phyloP scores from a whole-genome alignment of 148 eudicot genomes.

The Talinum fruticosum region DNA sequence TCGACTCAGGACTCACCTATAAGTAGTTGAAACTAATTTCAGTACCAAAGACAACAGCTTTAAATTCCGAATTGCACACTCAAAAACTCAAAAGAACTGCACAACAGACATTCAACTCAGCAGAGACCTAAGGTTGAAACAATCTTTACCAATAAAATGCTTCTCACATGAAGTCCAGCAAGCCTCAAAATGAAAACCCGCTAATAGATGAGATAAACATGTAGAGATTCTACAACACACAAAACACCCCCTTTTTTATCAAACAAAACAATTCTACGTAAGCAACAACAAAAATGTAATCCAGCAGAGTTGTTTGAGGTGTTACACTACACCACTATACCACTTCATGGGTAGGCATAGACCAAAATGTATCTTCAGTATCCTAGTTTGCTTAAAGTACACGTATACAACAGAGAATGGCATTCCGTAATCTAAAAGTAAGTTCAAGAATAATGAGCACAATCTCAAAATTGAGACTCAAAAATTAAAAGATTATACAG shows the following conservation, averaged over 20 bases:
- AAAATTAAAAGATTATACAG: not conserved
- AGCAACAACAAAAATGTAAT: not conserved
- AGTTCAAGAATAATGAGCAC: not conserved
- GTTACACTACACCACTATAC: too few relatives aligned
- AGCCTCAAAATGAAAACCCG: not conserved
- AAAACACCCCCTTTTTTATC: too few relatives aligned
- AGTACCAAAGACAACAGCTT: not conserved
- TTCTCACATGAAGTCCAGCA: not conserved
- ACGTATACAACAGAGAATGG: not conserved
- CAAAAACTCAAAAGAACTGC: not conserved
- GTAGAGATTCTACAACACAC: not conserved
- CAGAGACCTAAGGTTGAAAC: not conserved
- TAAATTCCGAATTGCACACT: not conserved
- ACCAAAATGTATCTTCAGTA: not conserved
- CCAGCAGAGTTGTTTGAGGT: not conserved
- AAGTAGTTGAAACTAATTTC: conserved; percentile 2
- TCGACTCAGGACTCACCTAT: conserved; percentile 77
- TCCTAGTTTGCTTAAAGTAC: not conserved
- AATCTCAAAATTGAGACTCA: not conserved
- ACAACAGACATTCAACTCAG: not conserved
- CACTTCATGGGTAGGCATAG: not conserved
- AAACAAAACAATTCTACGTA: too few relatives aligned
- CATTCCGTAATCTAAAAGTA: not conserved
- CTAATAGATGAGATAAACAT: not conserved
- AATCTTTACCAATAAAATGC: not conserved